phyloP scores from a whole-genome alignment of 148 eudicot species.

The Rhododendron ovatum region DNA sequence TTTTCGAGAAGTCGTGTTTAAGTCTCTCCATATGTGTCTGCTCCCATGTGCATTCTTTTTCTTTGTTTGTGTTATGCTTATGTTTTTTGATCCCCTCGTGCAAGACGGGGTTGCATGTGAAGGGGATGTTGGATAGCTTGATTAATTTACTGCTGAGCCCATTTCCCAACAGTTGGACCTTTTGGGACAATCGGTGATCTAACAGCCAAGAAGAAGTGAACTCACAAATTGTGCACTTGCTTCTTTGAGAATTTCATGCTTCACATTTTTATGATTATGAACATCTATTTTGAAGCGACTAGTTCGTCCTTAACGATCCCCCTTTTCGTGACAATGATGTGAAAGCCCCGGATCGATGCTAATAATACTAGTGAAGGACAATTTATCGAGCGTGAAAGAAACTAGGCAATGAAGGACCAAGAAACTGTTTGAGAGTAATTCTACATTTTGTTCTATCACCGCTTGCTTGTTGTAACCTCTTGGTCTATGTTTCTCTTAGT shows the following conservation, averaged over 20 bases:
- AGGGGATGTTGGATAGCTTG: not conserved
- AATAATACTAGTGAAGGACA: not conserved
- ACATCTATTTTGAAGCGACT: not conserved
- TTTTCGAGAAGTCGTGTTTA: not conserved
- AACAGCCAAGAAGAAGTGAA: not conserved
- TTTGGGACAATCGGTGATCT: not conserved
- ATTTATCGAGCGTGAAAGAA: not conserved
- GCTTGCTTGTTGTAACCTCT: not conserved
- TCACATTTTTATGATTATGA: not conserved
- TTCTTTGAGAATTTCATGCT: not conserved
- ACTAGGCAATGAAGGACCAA: not conserved
- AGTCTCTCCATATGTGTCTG: not conserved
- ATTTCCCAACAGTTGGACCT: not conserved
- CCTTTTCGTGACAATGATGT: not conserved
- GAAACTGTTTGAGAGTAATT: not conserved
- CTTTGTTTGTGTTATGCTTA: not conserved
- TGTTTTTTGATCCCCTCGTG: not conserved
- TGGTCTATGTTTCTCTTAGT: not conserved
- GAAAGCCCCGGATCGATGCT: not conserved
- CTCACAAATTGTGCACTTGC: not conserved
- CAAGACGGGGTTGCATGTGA: not conserved
- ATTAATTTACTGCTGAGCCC: not conserved
- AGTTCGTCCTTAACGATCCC: not conserved
- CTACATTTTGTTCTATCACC: not conserved
- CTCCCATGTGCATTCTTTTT: not conserved